phyloP scores from a whole-genome alignment of 148 eudicot genomes.

The Salicornia ramosissima region DNA sequence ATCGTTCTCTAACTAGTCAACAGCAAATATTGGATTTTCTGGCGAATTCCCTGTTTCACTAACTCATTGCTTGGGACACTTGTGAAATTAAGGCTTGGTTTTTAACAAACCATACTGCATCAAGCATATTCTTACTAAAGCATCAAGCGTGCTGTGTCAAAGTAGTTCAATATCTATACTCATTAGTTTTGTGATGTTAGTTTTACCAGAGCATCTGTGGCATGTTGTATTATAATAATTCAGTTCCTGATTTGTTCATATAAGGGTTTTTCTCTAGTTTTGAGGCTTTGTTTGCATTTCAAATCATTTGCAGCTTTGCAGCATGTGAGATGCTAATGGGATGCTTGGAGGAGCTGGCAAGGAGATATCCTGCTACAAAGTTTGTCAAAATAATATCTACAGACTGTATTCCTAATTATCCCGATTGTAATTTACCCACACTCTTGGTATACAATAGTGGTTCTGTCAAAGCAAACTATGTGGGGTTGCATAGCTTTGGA shows the following conservation, averaged over 20 bases:
- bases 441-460: slow-evolving; percentile 82
- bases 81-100: neutral
- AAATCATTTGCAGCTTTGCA: slow-evolving; percentile 39
- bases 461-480: slow-evolving; percentile 88
- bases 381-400: slow-evolving; percentile 94
- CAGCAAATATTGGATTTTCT: no score
- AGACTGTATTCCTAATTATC: slow-evolving; percentile 95
- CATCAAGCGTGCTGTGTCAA: neutral
- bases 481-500: slow-evolving; percentile 72
- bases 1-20: neutral
- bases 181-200: neutral
- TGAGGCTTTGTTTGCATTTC: neutral
- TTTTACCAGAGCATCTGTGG: neutral
- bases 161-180: neutral
- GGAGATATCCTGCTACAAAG: slow-evolving; percentile 76
- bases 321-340: slow-evolving; percentile 65
- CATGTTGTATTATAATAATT: neutral
- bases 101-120: neutral
- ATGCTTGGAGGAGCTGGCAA: slow-evolving; percentile 70
- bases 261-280: neutral
- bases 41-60: neutral
- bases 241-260: neutral
- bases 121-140: neutral
- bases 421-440: slow-evolving; percentile 91
- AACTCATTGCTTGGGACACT: neutral